Conservation (phyloP, 345 rosid genomes). For the Eucalyptus erythrocorys region DNA sequence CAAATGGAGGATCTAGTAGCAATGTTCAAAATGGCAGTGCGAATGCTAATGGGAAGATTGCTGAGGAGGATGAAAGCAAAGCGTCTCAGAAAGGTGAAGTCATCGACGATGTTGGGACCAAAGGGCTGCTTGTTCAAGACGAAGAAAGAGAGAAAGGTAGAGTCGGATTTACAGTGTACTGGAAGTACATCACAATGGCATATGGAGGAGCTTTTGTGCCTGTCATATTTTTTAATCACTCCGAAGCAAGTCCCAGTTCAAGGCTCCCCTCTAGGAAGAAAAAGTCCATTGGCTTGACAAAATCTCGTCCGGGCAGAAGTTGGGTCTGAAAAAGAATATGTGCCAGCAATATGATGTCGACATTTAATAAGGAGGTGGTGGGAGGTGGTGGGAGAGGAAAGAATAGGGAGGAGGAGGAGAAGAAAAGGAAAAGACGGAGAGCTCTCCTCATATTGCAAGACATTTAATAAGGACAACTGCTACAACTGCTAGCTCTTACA, state of each 20-base stretch:
- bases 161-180: slow-evolving; percentile 61
- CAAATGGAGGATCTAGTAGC: neutral
- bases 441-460: neutral
- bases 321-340: no score
- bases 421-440: no score
- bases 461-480: neutral
- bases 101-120: slow-evolving; percentile 4
- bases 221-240: no score
- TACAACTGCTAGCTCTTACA: neutral
- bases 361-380: no score
- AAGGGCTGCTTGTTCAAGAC: slow-evolving; percentile 70
- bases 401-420: no score
- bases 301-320: no score
- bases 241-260: no score
- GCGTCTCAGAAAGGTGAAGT: neutral
- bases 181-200: slow-evolving; percentile 54
- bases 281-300: no score
- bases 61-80: neutral
- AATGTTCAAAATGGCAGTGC: neutral
- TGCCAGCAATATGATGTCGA: no score
- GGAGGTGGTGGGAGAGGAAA: no score
- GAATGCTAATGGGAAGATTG: neutral
- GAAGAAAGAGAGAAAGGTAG: slow-evolving; percentile 86
- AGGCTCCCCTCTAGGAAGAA: no score
- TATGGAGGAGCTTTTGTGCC: slow-evolving; percentile 64